phyloP scores from a whole-genome alignment of 805 yeast genomes.

The Spathaspora arborariae region DNA sequence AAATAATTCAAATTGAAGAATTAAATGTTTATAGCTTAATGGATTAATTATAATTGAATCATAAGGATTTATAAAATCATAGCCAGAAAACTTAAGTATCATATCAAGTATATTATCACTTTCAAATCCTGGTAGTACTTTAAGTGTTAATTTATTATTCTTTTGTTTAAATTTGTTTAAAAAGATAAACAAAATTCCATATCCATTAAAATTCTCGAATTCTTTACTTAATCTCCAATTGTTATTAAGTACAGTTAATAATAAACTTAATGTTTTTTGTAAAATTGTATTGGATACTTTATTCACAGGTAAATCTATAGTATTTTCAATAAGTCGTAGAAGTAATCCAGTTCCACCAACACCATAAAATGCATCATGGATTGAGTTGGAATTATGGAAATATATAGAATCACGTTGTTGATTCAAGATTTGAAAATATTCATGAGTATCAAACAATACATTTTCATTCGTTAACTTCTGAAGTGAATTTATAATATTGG shows the following conservation, averaged over 20 bases:
- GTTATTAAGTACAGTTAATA: constrained; percentile 42
- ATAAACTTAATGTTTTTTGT: constrained; percentile 30
- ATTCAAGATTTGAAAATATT: constrained; percentile 9
- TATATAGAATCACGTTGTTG: constrained; percentile 5
- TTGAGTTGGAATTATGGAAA: constrained; percentile 22
- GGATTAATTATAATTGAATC: constrained; percentile 58
- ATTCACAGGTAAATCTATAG: constrained; percentile 18
- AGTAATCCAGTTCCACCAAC: constrained; percentile 52
- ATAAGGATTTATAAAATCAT: constrained; percentile 44
- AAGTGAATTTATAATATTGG: constrained; percentile 13
- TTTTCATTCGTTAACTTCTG: constrained; percentile 14
- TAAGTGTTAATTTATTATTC: constrained; percentile 14
- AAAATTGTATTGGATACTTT: constrained; percentile 21
- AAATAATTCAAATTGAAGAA: constrained; percentile 60
- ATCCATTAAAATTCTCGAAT: constrained; percentile 59
- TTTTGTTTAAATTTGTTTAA: constrained; percentile 42
- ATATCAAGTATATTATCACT: constrained; percentile 39
- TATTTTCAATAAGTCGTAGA: constrained; percentile 44
- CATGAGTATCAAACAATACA: constrained; percentile 18
- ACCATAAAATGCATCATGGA: constrained; percentile 33
- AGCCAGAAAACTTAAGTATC: constrained; percentile 54
- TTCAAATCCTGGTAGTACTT: constrained; percentile 7
- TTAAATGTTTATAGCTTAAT: constrained; percentile 47
- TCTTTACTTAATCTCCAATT: constrained; percentile 53
- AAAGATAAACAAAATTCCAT: constrained; percentile 52